These are phyloP conservation scores for Schizophyllum commune DNA, from an alignment of 1,284 basidiomycete genomes.

Conservation along the genomic window DNA sequence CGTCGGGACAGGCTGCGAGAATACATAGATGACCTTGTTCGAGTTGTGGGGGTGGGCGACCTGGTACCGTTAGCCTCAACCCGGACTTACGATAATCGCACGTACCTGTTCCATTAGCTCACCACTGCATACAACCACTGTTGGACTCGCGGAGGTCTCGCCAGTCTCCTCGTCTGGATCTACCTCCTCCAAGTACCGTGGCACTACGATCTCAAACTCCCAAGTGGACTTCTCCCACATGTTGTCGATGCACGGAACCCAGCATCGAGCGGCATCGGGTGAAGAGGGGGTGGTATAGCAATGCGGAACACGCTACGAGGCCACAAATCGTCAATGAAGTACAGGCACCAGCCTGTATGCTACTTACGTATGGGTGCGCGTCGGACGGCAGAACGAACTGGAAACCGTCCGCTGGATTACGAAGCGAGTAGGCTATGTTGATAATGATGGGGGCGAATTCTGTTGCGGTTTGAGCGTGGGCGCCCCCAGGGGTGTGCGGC, in stretches of 20 bases:
- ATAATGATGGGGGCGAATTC: constrained; percentile 78
- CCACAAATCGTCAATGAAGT: constrained; percentile 14
- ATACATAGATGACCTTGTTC: constrained; percentile 92
- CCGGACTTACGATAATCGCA: constrained; percentile 9
- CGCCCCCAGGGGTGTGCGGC: constrained; percentile 56
- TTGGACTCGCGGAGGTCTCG: constrained; percentile 56
- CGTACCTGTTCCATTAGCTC: constrained; percentile 88
- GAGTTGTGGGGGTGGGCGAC: constrained; percentile 92
- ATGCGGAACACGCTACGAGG: constrained; percentile 78
- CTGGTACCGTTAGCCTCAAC: constrained; percentile 31
- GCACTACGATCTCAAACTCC: constrained; percentile 97
- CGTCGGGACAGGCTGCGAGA: constrained; percentile 81
- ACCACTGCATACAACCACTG: constrained; percentile 88
- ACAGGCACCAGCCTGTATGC: neutral
- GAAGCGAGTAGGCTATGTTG: constrained; percentile 73
- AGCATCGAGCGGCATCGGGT: constrained; percentile 87
- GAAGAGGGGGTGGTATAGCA: constrained; percentile 87
- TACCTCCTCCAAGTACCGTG: constrained; percentile 71
- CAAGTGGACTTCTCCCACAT: constrained; percentile 97
- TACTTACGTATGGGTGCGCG: constrained; percentile 75
- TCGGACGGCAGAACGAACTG: constrained; percentile 80
- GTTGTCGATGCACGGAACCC: constrained; percentile 96
- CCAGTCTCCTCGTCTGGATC: constrained; percentile 48
- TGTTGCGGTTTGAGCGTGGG: constrained; percentile 28
- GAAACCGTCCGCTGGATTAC: constrained; percentile 79